Evolutionary conservation across 352 stramenopile species (phyloP).

Genomic region (Globisporangium abappressorium): DNA sequence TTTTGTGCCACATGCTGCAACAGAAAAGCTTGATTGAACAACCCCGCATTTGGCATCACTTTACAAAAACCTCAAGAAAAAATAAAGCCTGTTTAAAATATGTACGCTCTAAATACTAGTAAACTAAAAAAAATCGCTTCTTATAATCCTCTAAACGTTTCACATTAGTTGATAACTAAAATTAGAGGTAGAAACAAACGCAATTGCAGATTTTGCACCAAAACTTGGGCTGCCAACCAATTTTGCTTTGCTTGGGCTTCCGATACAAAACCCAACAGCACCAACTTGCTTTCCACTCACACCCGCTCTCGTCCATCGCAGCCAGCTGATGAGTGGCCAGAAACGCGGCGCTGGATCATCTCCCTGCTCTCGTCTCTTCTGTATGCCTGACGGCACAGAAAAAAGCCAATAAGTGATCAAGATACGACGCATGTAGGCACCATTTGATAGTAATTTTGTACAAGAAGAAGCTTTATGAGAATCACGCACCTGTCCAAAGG

Average conservation of each 20-base stretch:
- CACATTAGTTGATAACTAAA: background rate
- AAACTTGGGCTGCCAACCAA: background rate
- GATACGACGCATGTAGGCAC: background rate
- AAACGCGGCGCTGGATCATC: slow-evolving; percentile 10
- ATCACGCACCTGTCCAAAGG: no score
- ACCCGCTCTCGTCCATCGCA: background rate
- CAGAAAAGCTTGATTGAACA: background rate
- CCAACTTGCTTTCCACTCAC: background rate
- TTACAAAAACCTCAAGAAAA: background rate
- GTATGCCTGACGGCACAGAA: background rate
- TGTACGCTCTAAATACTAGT: no score
- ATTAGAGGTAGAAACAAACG: background rate
- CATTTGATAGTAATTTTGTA: background rate
- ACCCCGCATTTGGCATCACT: background rate
- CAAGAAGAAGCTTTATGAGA: background rate
- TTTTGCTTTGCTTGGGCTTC: background rate
- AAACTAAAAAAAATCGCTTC: no score
- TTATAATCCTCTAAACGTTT: no score
- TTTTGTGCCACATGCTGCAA: background rate
- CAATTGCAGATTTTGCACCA: background rate
- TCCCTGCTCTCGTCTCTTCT: background rate
- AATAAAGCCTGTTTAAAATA: background rate
- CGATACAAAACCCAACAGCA: background rate
- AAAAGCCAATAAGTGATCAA: background rate
- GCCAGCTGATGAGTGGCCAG: slow-evolving; percentile 10